phyloP scores from a whole-genome alignment of 2,329 filamentous ascomycete genomes.

The Penicillium sp. region DNA sequence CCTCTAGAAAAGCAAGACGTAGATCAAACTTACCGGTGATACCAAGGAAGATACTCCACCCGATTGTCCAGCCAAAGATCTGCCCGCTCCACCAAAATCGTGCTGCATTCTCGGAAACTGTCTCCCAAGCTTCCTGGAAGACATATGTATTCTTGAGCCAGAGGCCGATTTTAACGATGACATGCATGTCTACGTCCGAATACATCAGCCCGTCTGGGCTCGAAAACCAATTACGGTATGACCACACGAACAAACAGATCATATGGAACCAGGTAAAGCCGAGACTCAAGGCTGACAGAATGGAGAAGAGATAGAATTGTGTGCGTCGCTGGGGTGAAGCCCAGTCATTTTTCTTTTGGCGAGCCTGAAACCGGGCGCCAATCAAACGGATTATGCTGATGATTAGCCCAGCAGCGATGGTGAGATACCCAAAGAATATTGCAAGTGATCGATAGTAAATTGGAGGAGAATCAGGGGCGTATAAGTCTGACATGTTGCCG shows the following conservation, averaged over 20 bases:
- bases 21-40: conserved; percentile 51
- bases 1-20: not conserved
- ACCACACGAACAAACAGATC: conserved; percentile 47
- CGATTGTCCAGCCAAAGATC: conserved; percentile 55
- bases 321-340: not conserved
- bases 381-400: conserved; percentile 7
- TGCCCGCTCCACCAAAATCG: conserved; percentile 66
- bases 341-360: conserved; percentile 15
- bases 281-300: conserved; percentile 51
- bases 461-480: not conserved
- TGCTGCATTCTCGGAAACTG: conserved; percentile 56
- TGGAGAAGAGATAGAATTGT: conserved; percentile 32
- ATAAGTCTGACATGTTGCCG: not conserved
- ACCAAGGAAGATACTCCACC: conserved; percentile 60
- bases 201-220: conserved; percentile 25
- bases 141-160: conserved; percentile 59
- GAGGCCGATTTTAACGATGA: conserved; percentile 37
- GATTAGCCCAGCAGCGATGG: conserved; percentile 3
- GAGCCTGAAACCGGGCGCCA: conserved; percentile 8
- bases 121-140: conserved; percentile 55
- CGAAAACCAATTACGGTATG: conserved; percentile 55
- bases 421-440: conserved; percentile 13
- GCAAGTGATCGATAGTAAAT: conserved; percentile 11
- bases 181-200: conserved; percentile 28
- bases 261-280: conserved; percentile 48